Percentiles rank a stretch among this genome's conserved stretches.
Evolutionary conservation across 202 grass and related monocot species (phyloP).

Genomic region (Cymbopogon flexuosus): DNA sequence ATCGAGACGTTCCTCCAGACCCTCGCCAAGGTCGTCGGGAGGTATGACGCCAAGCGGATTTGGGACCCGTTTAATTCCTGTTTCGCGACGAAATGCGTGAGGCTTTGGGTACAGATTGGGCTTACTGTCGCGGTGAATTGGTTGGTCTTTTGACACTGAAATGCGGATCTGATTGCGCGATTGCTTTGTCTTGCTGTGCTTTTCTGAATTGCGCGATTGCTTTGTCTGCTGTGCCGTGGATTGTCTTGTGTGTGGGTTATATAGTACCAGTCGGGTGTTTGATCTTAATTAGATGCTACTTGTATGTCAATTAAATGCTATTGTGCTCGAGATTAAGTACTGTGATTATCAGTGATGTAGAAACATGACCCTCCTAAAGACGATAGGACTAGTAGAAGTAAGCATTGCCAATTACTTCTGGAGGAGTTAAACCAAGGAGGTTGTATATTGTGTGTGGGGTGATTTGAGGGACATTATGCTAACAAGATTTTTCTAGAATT

Average conservation of each 20-base stretch:
- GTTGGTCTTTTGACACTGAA: not conserved
- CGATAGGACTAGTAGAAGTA: not conserved
- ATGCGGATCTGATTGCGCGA: not conserved
- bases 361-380: not conserved
- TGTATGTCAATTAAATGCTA: not conserved
- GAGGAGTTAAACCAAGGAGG: not conserved
- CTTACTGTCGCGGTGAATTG: not conserved
- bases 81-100: not conserved
- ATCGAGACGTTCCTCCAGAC: constrained; percentile 88
- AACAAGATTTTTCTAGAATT: not conserved
- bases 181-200: not conserved
- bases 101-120: not conserved
- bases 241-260: not conserved
- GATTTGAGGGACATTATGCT: not conserved
- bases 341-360: not conserved
- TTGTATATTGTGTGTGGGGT: not conserved
- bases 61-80: not conserved
- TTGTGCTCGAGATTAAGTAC: not conserved
- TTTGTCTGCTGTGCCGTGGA: not conserved
- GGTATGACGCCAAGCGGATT: constrained; percentile 23
- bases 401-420: not conserved
- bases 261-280: not conserved
- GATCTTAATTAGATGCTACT: not conserved
- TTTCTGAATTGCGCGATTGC: not conserved
- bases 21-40: constrained; percentile 82